Evolutionary conservation across 164 flowering plant genomes (phyloP).

Genomic region (Vitis cinerea): DNA sequence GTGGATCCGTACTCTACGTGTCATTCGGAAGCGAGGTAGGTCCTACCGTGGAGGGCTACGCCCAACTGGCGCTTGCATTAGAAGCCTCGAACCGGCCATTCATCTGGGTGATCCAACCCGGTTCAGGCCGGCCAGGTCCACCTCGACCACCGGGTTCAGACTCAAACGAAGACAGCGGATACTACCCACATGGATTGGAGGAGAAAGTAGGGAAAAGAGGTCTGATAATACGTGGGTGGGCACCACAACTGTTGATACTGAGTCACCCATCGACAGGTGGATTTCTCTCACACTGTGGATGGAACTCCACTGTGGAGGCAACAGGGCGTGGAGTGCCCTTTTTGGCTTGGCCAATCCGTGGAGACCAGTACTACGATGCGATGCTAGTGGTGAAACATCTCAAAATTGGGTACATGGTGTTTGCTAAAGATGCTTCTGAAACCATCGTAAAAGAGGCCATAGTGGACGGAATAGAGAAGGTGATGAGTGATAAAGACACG

Average conservation of each 20-base stretch:
- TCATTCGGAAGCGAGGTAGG: slow-evolving; percentile 47
- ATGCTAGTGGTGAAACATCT: slow-evolving; percentile 44
- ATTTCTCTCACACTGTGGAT: slow-evolving; percentile 67
- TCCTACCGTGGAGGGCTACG: slow-evolving; percentile 30
- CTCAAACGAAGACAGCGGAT: background rate
- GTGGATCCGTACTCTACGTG: slow-evolving; percentile 32
- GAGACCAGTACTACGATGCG: slow-evolving; percentile 57
- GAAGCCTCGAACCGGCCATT: slow-evolving; percentile 25
- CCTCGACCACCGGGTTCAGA: slow-evolving; percentile 7
- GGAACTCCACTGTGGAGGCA: slow-evolving; percentile 70
- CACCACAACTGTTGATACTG: slow-evolving; percentile 67
- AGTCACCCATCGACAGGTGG: slow-evolving; percentile 65
- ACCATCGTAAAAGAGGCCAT: slow-evolving; percentile 40
- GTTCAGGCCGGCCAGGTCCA: slow-evolving; percentile 14
- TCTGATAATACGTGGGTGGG: slow-evolving; percentile 62
- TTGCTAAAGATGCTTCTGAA: slow-evolving; percentile 6
- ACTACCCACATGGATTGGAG: slow-evolving; percentile 28
- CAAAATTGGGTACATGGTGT: slow-evolving; percentile 40
- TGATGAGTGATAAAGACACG: slow-evolving; percentile 43
- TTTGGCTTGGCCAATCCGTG: slow-evolving; percentile 70
- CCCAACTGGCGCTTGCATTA: slow-evolving; percentile 28
- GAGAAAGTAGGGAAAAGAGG: slow-evolving; percentile 32
- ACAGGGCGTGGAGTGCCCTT: slow-evolving; percentile 60
- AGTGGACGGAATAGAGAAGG: slow-evolving; percentile 37
- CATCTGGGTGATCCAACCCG: slow-evolving; percentile 50